Evolutionary conservation across 2,329 filamentous ascomycete species (phyloP), one percentile per base, ranked within the genome.

Genomic region (Pezicula carpinea): DNA sequence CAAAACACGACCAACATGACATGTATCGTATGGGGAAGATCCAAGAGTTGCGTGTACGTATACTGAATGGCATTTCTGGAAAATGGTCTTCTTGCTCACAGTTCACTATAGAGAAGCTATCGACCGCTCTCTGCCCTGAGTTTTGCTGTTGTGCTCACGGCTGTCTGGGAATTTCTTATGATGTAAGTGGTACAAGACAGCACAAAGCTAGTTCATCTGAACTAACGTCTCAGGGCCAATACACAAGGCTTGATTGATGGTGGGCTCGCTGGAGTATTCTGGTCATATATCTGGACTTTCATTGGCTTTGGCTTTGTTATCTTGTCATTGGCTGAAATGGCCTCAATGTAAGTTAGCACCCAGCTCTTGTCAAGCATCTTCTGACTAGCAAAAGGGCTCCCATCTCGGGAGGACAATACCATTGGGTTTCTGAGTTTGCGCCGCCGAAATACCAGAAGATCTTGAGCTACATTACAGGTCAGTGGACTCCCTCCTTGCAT

Each of bases 331-430:
- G 56, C 56, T 17, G 57, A 59, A 38, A 57, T 59, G 57, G 48
- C 56, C 11, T 56, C 54, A n/a, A 58, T 59, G 53, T 53, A 44
- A 48, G 38, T 35, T 23, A 13, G 38, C 4, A 26, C 21, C 26
- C 36, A 22, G 15, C 32, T 2, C 3, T 38, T 7, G 10, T 23
- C n/a, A 7, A 5, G 8, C 19, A 44, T 4, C 11, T 17, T 35
- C 32, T 17, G 8, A n/a, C 10, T 32, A 7, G 7, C 42, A 38
- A 21, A 5, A 40, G 38, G 67, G 75, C 75, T 3, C 78, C 78
- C 0, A 80, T 74, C 0, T 70, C 71, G 3, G 77, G 77, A 18
- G 77, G 77, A 4, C 76, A 80, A 52, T 80, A 79, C 49, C 74
- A 77, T 53, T 79, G 75, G 76, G 74, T 78, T 1, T 76, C 69